Base-by-base conservation (phyloP, 2,329 filamentous ascomycete genomes). In the Ceratocystis papillata region DNA sequence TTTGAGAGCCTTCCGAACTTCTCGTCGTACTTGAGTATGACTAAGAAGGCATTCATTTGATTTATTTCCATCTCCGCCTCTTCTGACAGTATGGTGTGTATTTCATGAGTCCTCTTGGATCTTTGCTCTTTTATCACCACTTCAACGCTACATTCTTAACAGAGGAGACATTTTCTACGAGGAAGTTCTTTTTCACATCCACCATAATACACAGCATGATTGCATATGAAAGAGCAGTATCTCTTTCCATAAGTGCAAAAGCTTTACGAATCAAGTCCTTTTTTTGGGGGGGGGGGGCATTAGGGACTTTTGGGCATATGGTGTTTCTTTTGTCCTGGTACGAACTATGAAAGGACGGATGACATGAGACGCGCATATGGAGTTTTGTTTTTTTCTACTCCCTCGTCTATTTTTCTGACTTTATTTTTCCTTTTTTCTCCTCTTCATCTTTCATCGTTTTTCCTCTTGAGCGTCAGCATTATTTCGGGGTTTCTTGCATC, bases 401-500 rank as follows among this genome's bases (percentile, higher is more conserved):
- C 33, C 44, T 65, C 28, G 46, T 37, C 17, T 48, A 17, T 48
- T 60, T 46, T 46, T 37, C 28, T 45, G 10, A 55, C 50, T 25
- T 65, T 22, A 5, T 57, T 55, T 61, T 50, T 65, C 44, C 17
- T 44, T 45, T 65, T 15, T 48, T 33, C 17, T 22, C 48, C 45
- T 50, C n/a, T 57, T 57, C 25, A 45, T 33, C 22, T 17, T 65
- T 33, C 28, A 48, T 63, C 22, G 41, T 45, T 57, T 37, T 41
- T 15, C 48, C 37, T 10, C 55, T 45, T 55, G 22, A 57, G 53
- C 53, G 28, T 57, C 53, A 57, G 22, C 53, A 57, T 33, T 57
- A 25, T 28, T 57, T 57, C 53, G 10, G 12, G 10, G 7, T n/a
- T 57, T 57, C 12, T 63, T 63, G 30, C 48, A 33, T 48, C 37